Base-by-base conservation (phyloP, 2,329 filamentous ascomycete genomes). In the Aquanectria penicillioides region DNA sequence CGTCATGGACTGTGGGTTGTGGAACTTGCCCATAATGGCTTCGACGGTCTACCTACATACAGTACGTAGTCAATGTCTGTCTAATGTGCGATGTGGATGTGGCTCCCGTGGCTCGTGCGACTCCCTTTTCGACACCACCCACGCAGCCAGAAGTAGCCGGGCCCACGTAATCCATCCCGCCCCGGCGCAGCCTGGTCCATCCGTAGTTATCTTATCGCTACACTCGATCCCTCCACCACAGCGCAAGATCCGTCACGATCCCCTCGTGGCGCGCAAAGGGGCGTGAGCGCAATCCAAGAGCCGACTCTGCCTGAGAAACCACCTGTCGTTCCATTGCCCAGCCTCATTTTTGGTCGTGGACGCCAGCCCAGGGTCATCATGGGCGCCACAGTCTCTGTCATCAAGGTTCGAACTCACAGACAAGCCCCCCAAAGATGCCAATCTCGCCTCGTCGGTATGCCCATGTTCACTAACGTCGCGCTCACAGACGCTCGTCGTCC, bases 401-500 rank as follows among this genome's bases (percentile, higher is more conserved):
- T 78, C 66, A 78, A 77, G 69, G 75, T 73, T 57, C 57, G 67
- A 41, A 50, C 29, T 61, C 65, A 60, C 59, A 50, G 49, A 37
- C 59, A 58, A 17, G 48, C 29, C 28, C 23, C 40, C 17, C 41
- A 17, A 31, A 36, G 13, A 18, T 3, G n/a, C 29, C 5, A 10
- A 26, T 20, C 18, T 48, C n/a, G n/a, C n/a, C n/a, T n/a, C n/a
- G n/a, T n/a, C n/a, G n/a, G n/a, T n/a, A n/a, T n/a, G n/a, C n/a
- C n/a, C n/a, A n/a, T n/a, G n/a, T n/a, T n/a, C n/a, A 63, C 62
- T 58, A 44, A 50, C 58, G 54, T 33, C 56, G 70, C 49, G 44
- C 41, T 68, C 37, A 6, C 69, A 93, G 90, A 90, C 88, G 5
- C 77, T 93, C 62, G 74, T 92, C 67, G 78, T 92, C 63, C 90